Evolutionary conservation across 345 rosid species (phyloP).

Genomic region (Syzygium aqueum): DNA sequence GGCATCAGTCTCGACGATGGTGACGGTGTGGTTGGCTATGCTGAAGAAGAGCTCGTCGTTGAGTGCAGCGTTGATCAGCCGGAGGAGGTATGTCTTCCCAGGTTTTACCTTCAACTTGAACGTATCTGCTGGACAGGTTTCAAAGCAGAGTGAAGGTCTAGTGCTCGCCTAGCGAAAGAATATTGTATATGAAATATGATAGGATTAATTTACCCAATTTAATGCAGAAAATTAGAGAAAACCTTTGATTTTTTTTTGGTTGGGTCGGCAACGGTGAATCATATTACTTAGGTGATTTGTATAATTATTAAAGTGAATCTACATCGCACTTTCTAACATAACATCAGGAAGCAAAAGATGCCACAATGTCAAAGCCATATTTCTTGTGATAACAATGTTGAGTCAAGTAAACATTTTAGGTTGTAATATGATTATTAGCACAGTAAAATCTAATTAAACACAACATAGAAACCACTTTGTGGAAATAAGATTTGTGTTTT

Average conservation of each 20-base stretch:
- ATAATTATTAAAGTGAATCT: not conserved
- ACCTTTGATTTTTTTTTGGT: not conserved
- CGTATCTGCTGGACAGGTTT: slow-evolving; percentile 13
- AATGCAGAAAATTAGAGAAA: not conserved
- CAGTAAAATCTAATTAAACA: not conserved
- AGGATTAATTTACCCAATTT: not conserved
- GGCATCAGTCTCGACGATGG: slow-evolving; percentile 34
- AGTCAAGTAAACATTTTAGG: not conserved
- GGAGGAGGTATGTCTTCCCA: slow-evolving; percentile 41
- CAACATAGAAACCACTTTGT: not conserved
- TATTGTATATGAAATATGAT: not conserved
- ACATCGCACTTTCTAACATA: not conserved
- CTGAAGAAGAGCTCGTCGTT: slow-evolving; percentile 51
- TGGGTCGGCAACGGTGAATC: not conserved
- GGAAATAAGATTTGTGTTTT: not conserved
- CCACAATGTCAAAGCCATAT: not conserved
- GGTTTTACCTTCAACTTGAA: slow-evolving; percentile 38
- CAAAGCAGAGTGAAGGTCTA: not conserved
- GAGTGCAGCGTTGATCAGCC: slow-evolving; percentile 50
- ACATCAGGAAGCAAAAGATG: not conserved
- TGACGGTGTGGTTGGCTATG: slow-evolving; percentile 35
- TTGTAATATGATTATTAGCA: not conserved
- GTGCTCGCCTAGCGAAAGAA: not conserved
- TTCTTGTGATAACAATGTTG: not conserved
- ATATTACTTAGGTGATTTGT: not conserved